Base-by-base conservation (phyloP, 2,329 filamentous ascomycete genomes). In the Fusarium kyushuense region DNA sequence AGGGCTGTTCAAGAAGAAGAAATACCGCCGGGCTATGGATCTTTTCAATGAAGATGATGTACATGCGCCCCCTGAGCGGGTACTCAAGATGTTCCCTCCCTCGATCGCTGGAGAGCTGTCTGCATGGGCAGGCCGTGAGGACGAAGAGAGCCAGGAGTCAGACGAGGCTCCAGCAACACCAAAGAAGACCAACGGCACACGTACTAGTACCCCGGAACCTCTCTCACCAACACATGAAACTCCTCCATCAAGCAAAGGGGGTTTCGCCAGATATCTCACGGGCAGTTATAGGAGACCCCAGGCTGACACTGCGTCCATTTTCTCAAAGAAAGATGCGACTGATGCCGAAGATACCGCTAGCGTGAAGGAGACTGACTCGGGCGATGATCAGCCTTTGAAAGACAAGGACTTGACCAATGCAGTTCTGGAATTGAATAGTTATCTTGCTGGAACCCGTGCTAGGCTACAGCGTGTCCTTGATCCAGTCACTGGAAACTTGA, bases 351-450 rank as follows among this genome's bases (percentile, higher is more conserved):
- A 92, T 41, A 81, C 83, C 5, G 83, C 83, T 4, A 89, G 84
- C 60, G 78, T 86, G 60, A 79, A 81, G 57, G 84, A 84, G 57
- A 79, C 82, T 38, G 56, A 78, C 3, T 63, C 71, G 12, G 57
- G 73, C 3, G 81, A 85, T 3, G 86, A 90, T 32, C 84, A 81
- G 32, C 81, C 83, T 0, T 80, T 91, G 35, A 89, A 94, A 75
- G 94, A 93, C 16, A 95, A 95, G 74, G 93, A 97, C 70, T 85
- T 99, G 35, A 91, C 88, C 70, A 86, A 89, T 48, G 94, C 96
- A 1, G 92, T 96, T 17, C 86, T 91, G 42, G 94, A 95, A 66
- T 84, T 99, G 3, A 93, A 92, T 73, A 91, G 90, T 25, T 99
- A 97, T 75, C 86, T 99, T 10, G 95, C 94, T 1, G 93, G 96